These are phyloP conservation scores for Paraglomus brasilianum DNA, from an alignment of 192 early-diverging fungal genomes.

Conservation along the genomic window DNA sequence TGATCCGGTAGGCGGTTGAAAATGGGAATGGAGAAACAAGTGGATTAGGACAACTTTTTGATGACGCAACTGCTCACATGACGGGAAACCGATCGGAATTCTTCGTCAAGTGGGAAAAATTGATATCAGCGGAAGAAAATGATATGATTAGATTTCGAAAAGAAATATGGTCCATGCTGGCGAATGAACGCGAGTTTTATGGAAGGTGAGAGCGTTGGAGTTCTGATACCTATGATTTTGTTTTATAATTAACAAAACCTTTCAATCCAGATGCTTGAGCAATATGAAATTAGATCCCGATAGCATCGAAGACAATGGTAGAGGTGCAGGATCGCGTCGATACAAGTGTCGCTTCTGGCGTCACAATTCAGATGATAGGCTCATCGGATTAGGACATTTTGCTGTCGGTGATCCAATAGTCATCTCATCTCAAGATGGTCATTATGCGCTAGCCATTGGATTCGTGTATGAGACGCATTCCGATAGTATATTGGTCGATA, in stretches of 20 bases:
- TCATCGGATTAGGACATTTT: slow-evolving; percentile 51
- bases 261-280: slow-evolving; percentile 24
- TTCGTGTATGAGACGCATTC: slow-evolving; percentile 59
- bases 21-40: slow-evolving; percentile 56
- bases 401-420: slow-evolving; percentile 76
- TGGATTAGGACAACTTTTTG: slow-evolving; percentile 61
- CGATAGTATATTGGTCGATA: slow-evolving; percentile 49
- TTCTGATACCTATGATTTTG: background rate
- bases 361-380: slow-evolving; percentile 5
- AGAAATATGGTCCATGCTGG: slow-evolving; percentile 68
- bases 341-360: slow-evolving; percentile 9
- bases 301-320: background rate
- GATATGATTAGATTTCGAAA: slow-evolving; percentile 58
- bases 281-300: slow-evolving; percentile 20
- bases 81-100: slow-evolving; percentile 61
- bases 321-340: background rate
- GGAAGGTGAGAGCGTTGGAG: slow-evolving; percentile 37
- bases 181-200: slow-evolving; percentile 48
- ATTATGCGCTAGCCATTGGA: slow-evolving; percentile 76
- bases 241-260: background rate
- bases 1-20: slow-evolving; percentile 51
- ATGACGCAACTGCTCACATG: slow-evolving; percentile 60
- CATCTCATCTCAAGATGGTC: slow-evolving; percentile 71
- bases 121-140: slow-evolving; percentile 76
- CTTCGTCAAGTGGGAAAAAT: slow-evolving; percentile 72